A percentile compares a stretch with the other conserved stretches of the same genome.
These are phyloP conservation scores for Podospora conica DNA, from an alignment of 495 filamentous ascomycete genomes.

Conservation along the genomic window DNA sequence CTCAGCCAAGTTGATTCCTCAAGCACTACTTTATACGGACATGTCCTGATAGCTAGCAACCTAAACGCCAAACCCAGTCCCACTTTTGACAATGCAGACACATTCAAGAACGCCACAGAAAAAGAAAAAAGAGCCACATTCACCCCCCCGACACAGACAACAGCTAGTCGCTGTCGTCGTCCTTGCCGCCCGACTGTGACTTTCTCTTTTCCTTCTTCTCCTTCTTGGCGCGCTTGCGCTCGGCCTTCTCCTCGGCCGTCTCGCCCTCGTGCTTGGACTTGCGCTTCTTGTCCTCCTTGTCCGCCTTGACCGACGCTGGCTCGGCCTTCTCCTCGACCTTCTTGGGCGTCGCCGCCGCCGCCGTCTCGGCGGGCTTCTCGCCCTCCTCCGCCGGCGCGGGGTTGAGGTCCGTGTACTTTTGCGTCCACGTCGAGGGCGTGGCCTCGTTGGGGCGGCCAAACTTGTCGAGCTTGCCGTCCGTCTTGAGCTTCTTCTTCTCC, in stretches of 20 bases:
- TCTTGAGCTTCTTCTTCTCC: constrained; percentile 99
- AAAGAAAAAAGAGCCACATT: constrained; percentile 3
- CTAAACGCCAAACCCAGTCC: not conserved
- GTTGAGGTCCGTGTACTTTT: constrained; percentile 82
- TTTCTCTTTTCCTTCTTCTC: constrained; percentile 55
- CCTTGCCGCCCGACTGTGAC: constrained; percentile 45
- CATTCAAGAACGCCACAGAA: not conserved
- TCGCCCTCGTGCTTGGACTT: constrained; percentile 72
- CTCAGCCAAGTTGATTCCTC: not conserved
- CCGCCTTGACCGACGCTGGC: constrained; percentile 39
- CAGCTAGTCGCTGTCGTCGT: constrained; percentile 41
- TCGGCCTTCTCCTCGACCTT: constrained; percentile 26
- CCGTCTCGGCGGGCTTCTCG: constrained; percentile 29
- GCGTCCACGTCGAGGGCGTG: constrained; percentile 86
- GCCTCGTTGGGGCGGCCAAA: constrained; percentile 85
- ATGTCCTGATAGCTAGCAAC: not conserved
- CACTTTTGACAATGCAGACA: constrained; percentile 1
- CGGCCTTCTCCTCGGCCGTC: constrained; percentile 67
- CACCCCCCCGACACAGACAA: not conserved
- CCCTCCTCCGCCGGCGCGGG: constrained; percentile 22
- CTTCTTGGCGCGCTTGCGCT: constrained; percentile 70
- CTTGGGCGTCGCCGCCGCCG: constrained; percentile 21
- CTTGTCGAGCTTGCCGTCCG: constrained; percentile 96
- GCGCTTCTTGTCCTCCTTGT: constrained; percentile 58
- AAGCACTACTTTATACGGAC: not conserved